A percentile compares a stretch with the other conserved stretches of the same genome.
phyloP scores from a whole-genome alignment of 2,329 filamentous ascomycete genomes.

The Aspergillus pseudoviridinutans region DNA sequence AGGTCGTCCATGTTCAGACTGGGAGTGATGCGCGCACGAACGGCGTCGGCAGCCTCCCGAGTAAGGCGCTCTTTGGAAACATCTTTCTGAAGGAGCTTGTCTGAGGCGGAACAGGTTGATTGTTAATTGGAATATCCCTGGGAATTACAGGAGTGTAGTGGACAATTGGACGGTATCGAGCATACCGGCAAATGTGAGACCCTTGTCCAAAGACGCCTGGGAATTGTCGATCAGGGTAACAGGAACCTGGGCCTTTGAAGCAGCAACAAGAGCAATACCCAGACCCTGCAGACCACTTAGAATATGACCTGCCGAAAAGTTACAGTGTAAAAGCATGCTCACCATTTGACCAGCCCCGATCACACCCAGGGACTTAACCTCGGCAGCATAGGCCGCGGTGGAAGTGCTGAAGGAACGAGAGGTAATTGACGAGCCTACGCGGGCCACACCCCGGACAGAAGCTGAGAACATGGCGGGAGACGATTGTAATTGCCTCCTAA shows the following conservation, averaged over 20 bases:
- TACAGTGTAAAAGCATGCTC: slow-evolving; percentile 25
- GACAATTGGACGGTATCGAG: background rate
- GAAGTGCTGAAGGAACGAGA: slow-evolving; percentile 66
- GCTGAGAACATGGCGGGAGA: slow-evolving; percentile 33
- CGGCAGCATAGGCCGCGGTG: slow-evolving; percentile 57
- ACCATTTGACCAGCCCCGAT: slow-evolving; percentile 97
- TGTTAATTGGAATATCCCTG: background rate
- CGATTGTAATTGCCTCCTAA: background rate
- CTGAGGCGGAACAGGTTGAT: slow-evolving; percentile 41
- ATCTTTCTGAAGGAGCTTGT: slow-evolving; percentile 91
- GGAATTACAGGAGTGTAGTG: background rate
- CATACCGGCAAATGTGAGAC: slow-evolving; percentile 78
- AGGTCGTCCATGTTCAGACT: slow-evolving; percentile 74
- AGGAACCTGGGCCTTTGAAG: slow-evolving; percentile 74
- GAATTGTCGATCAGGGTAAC: slow-evolving; percentile 84
- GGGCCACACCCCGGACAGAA: slow-evolving; percentile 28
- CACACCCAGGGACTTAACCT: slow-evolving; percentile 85
- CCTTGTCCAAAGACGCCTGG: slow-evolving; percentile 81
- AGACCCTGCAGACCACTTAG: slow-evolving; percentile 62
- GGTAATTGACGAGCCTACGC: slow-evolving; percentile 33
- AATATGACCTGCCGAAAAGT: slow-evolving; percentile 10
- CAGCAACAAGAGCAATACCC: slow-evolving; percentile 91
- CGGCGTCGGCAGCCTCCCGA: slow-evolving; percentile 71
- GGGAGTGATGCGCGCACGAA: slow-evolving; percentile 64
- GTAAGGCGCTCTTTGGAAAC: slow-evolving; percentile 83